Evolutionary conservation across 306 rosid genomes (phyloP), one percentile per base, ranked within the genome.

Genomic region (Cicer yamashitae): DNA sequence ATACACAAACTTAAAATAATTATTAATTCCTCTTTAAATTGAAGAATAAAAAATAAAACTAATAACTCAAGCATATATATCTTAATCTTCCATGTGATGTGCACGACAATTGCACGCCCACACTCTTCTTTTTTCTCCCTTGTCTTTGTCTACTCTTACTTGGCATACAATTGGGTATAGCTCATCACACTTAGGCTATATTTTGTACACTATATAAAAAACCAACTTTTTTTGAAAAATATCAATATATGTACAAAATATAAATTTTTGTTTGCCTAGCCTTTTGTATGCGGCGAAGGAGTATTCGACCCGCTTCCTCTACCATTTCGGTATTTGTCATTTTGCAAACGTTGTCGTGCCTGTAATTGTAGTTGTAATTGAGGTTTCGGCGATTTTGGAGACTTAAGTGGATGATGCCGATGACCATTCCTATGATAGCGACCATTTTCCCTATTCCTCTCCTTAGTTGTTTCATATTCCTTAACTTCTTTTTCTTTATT

Each of bases 371-470:
- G 0, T 15, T 41, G 89, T 3, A 83, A 67, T 17, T 61, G 70
- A 51, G 13, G 66, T 1, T 10, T 67, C 3, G 91, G 92, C 5
- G 91, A 79, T 74, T 53, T 88, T 0, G 97, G 86, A 0, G 87
- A 72, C 47, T 81, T 84, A 6, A 43, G 77, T 6, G 79, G 84
- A 53, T 77, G 84, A 38, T 51, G 80, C 58, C 81, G 76, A 37
- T 63, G 79, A 4, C 45, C 78, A 7, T 76, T 67, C 59, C 76
- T 79, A 10, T 30, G 81, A 15, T 67, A 37, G 10, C 44, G 48
- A 20, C 76, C 41, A 30, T 66, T 82, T 65, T 84, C 87, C 58
- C 73, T 84, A 53, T 53, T 86, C 51, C 41, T 40, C 48, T 66
- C 81, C 56, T 48, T 82, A 7, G 64, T 61, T 2, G 80, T 9